Percentiles rank a stretch among this genome's conserved stretches.
Conservation (phyloP, 1,139 yeast species). For the Suhomyces taliae region DNA sequence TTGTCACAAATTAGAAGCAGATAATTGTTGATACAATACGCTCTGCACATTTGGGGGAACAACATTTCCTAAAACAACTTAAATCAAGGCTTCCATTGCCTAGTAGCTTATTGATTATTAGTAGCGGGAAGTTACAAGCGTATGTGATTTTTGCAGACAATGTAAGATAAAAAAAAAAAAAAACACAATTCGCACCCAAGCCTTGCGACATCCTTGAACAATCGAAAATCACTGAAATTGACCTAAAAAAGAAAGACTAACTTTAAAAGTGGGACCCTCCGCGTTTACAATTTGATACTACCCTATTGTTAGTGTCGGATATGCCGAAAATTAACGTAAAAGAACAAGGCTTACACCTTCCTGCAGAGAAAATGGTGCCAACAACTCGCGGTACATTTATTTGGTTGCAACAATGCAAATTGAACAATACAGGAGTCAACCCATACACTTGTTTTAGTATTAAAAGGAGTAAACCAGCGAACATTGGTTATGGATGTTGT, state of each 20-base stretch:
- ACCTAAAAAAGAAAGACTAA: constrained; percentile 1
- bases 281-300: not conserved
- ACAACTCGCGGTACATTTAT: not conserved
- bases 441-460: not conserved
- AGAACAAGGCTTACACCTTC: not conserved
- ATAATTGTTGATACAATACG: not conserved
- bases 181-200: not conserved
- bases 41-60: constrained; percentile 3
- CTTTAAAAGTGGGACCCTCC: not conserved
- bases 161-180: not conserved
- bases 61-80: constrained; percentile 2
- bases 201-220: not conserved
- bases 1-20: not conserved
- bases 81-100: not conserved
- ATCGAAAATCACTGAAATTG: constrained; percentile 1
- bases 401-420: not conserved
- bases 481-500: not conserved
- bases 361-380: not conserved
- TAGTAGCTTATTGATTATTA: not conserved
- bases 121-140: not conserved
- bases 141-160: constrained; percentile 6
- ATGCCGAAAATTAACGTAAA: not conserved
- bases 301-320: not conserved
- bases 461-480: not conserved
- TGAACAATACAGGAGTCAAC: not conserved